Evolutionary conservation across 306 rosid species (phyloP).

Genomic region (Rubus parviflorus): DNA sequence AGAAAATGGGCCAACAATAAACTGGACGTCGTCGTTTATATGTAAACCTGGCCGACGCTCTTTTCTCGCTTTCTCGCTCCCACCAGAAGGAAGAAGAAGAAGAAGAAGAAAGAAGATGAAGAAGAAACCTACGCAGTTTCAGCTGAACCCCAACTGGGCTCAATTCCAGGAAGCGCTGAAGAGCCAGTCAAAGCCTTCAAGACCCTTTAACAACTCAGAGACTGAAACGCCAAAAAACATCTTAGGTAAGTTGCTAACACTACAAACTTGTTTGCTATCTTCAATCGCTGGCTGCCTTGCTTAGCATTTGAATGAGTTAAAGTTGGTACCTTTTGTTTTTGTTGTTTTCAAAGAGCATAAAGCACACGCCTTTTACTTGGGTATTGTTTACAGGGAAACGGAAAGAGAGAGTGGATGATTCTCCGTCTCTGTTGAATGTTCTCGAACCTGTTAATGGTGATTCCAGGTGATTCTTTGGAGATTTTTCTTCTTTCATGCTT

Average conservation of each 20-base stretch:
- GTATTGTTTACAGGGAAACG: constrained; percentile 65
- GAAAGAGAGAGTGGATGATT: constrained; percentile 54
- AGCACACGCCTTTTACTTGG: background rate
- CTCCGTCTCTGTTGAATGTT: constrained; percentile 46
- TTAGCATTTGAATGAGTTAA: constrained; percentile 1
- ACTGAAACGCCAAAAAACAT: constrained; percentile 35
- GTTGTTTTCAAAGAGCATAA: background rate
- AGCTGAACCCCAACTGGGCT: constrained; percentile 84
- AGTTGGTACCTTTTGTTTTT: background rate
- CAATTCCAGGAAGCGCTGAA: constrained; percentile 69
- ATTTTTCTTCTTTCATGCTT: background rate
- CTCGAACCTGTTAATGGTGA: constrained; percentile 74
- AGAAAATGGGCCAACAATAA: background rate
- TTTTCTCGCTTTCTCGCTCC: background rate
- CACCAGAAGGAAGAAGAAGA: background rate
- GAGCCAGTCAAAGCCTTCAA: constrained; percentile 46
- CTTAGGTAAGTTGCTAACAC: constrained; percentile 44
- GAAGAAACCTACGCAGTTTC: constrained; percentile 39
- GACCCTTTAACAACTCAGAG: constrained; percentile 30
- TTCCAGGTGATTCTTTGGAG: constrained; percentile 53
- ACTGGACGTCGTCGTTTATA: background rate
- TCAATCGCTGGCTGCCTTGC: background rate
- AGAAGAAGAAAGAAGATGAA: constrained; percentile 42
- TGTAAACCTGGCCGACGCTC: background rate
- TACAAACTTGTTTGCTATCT: background rate